Evolutionary conservation across 805 yeast genomes (phyloP), one percentile per base, ranked within the genome.

Genomic region (Ogataea nitratoaversa): DNA sequence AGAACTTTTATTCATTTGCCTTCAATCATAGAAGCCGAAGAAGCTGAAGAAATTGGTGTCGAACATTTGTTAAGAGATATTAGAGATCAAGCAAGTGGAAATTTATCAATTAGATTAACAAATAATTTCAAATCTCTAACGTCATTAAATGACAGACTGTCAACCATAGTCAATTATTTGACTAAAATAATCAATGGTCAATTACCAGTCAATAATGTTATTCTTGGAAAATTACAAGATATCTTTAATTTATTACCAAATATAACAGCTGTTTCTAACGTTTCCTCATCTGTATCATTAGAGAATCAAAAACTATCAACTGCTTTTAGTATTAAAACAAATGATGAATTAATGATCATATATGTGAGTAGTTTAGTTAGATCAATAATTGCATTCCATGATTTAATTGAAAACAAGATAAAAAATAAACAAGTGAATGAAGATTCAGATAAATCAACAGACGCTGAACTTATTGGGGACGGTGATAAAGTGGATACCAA

Each of bases 1-100:
- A 83, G 84, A 65, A 89, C 97, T 3, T 93, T 93, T 67, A 78
- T 86, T 34, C 99, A 93, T 63, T 79, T 91, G 23, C 96, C 98
- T 9, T 86, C 96, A 12, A 71, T 78, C 22, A 88, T 95, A 48
- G 91, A 86, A 60, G 99, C 99, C 3, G 99, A 93, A 60, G 99
- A 93, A 61, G 99, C 99, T 8, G 99, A 93, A 66, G 99, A 93
- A 65, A 93, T 93, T 52, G 99, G 99, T 47, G 99, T 93, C 12
- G 99, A 93, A 63, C 99, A 93, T 62, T 67, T 93, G 45, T 67
- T 93, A 44, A 81, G 98, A 57, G 99, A 93, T 57, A 88, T 89
- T 19, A 79, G 97, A 56, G 97, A 91, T 59, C 96, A 90, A 54
- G 96, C 98, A 8, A 95, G 96, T 12, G 99, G 99, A 8, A 83